Evolutionary conservation across 2,329 filamentous ascomycete genomes (phyloP).

Genomic region (Colletotrichum cereale): DNA sequence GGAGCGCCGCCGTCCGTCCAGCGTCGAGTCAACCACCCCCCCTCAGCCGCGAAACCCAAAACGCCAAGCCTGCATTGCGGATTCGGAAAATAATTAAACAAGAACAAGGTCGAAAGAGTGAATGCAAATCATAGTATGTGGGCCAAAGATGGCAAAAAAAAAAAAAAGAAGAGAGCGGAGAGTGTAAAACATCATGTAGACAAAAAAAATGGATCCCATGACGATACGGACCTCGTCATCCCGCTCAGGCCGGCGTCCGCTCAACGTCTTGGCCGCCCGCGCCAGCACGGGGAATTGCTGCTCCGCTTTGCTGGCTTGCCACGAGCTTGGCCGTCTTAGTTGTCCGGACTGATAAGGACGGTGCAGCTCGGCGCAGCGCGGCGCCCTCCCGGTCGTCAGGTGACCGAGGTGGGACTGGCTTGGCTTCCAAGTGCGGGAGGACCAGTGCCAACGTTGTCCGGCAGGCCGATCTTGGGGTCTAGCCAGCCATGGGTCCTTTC

Average conservation of each 20-base stretch:
- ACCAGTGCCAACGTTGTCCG: conserved; percentile 16
- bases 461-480: not conserved
- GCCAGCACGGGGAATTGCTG: conserved; percentile 9
- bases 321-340: conserved; percentile 2
- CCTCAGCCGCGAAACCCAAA: conserved; percentile 28
- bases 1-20: conserved; percentile 17
- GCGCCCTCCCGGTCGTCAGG: conserved; percentile 28
- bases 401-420: conserved; percentile 20
- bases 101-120: not conserved
- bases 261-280: conserved; percentile 17
- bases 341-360: conserved; percentile 14
- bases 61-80: conserved; percentile 36
- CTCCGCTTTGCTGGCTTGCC: conserved; percentile 19
- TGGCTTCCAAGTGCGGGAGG: conserved; percentile 30
- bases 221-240: conserved; percentile 20
- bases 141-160: not conserved
- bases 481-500: conserved; percentile 3
- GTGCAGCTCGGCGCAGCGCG: conserved; percentile 18
- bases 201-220: conserved; percentile 5
- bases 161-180: not conserved
- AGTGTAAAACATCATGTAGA: not conserved
- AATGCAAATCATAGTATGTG: not conserved
- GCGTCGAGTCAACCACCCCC: conserved; percentile 14
- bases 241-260: conserved; percentile 23
- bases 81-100: conserved; percentile 10